Evolutionary conservation across 352 stramenopile genomes (phyloP), one percentile per base, ranked within the genome.

Genomic region (Globisporangium recalcitrans): DNA sequence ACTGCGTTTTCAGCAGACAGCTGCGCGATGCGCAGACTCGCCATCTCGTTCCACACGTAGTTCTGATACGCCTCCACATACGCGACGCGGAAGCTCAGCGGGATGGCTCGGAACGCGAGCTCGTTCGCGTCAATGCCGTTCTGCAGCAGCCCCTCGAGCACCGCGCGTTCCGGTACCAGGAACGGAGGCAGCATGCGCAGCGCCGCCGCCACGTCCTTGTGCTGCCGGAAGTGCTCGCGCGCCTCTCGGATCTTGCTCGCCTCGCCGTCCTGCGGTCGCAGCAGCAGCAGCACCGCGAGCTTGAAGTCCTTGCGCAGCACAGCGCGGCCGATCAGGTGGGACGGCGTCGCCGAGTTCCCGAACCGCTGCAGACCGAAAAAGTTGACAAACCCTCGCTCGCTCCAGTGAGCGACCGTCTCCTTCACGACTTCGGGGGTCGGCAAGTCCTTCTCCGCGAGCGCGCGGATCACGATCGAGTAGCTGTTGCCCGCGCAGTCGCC

Each of bases 311-410:
- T 96, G 49, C 93, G 92, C 31, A 99, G 62, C 63, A 98, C 80
- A 2, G 91, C 83, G 24, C 97, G 91, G 4, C 97, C 97, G 38
- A 98, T 78, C 36, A 87, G 34, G 52, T 92, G 79, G 42, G 72
- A 81, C 3, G 73, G 93, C 79, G 82, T 98, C 64, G 75, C 83
- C 40, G 71, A 93, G 76, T 71, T 97, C 72, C 81, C 96, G 73
- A 98, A 99, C 75, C 91, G 80, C 71, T 98, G 93, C 63, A 98
- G 88, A 9, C 97, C 96, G 70, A 98, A 98, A 75, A 98, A 98
- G 68, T 99, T 99, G 59, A 98, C 90, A 67, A 98, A 99, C 3
- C 97, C 96, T 29, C 71, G 68, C 9, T 46, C 38, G 27, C 73
- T 57, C 85, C 90, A 97, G 26, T 56, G 59, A 7, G 52, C 24